Percentiles rank a stretch among this genome's conserved stretches.
These are phyloP conservation scores for Plantago ovata DNA, from an alignment of 257 asterid genomes.

Conservation along the genomic window DNA sequence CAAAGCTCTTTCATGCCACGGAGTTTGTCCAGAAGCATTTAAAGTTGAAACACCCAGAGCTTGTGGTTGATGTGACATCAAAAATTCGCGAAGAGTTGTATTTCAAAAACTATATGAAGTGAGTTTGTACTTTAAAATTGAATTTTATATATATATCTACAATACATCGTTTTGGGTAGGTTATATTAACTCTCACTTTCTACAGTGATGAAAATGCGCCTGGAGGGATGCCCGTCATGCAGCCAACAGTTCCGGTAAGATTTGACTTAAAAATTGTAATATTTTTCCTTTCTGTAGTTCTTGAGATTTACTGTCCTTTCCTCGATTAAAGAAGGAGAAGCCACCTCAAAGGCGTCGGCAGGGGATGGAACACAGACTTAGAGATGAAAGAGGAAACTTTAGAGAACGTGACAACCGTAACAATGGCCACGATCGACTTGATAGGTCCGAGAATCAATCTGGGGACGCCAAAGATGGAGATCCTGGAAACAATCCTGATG, in stretches of 20 bases:
- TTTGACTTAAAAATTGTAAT: neutral
- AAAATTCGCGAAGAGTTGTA: constrained; percentile 94
- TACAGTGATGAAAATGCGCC: constrained; percentile 93
- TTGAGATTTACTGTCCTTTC: constrained; percentile 15
- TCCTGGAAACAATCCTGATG: constrained; percentile 66
- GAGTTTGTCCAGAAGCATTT: constrained; percentile 94
- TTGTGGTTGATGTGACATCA: constrained; percentile 61
- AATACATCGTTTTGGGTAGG: constrained; percentile 10
- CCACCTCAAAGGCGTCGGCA: constrained; percentile 67
- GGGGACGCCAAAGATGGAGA: constrained; percentile 60
- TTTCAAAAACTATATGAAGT: constrained; percentile 91
- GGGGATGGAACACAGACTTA: constrained; percentile 60
- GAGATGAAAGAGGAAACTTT: constrained; percentile 73
- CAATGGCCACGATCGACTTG: constrained; percentile 63
- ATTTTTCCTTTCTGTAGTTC: neutral
- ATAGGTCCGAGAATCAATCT: constrained; percentile 65
- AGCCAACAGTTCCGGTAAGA: constrained; percentile 70
- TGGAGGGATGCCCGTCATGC: constrained; percentile 94
- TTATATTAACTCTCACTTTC: constrained; percentile 24
- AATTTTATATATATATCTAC: neutral
- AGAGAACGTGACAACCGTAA: constrained; percentile 70
- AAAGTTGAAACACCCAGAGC: constrained; percentile 88
- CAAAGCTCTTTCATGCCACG: constrained; percentile 97
- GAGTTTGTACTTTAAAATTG: constrained; percentile 27
- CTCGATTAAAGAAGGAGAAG: constrained; percentile 71